Evolutionary conservation across 208 protist genomes (phyloP), one percentile per base, ranked within the genome.

Genomic region (Endotrypanum monterogeii): DNA sequence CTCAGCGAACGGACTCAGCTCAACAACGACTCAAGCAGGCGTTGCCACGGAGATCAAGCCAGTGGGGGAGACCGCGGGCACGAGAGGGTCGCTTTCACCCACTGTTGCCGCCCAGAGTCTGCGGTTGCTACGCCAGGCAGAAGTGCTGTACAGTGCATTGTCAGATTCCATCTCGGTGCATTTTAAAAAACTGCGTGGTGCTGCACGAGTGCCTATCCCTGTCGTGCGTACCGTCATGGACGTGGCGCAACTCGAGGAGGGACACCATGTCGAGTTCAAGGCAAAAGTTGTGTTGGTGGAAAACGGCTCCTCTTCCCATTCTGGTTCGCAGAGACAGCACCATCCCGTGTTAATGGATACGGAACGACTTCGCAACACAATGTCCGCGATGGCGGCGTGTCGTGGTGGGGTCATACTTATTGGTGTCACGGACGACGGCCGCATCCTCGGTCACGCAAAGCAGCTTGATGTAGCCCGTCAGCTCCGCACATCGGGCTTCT

Each of bases 251-350:
- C 80, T 96, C 44, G 51, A 73, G 51, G 92, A 96, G 79, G 72
- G 84, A 23, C 70, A 82, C 48, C 87, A 76, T 58, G 87, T 94
- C 3, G 92, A 96, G 88, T 94, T 96, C 79, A 96, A 96, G 76
- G 71, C 83, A 4, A 70, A 67, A 3, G 73, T 90, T 28, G 58
- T 60, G 3, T 54, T 67, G 12, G 52, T 46, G 3, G 0, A 28
- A 12, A 35, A 20, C 23, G 68, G 68, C 5, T 8, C 52, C 55
- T 30, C 35, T 1, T 12, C 1, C 9, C 16, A 23, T 35, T 25
- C 23, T 9, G 23, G 16, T 18, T 60, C 68, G 2, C 52, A n/a
- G 1, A 1, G 0, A 16, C 23, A 30, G 12, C 54, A 37, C 51
- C 55, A 28, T 41, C 35, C 55, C 5, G 68, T 37, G 35, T 8